These are phyloP conservation scores for Euphorbia lathyris DNA, from an alignment of 345 rosid genomes.

Conservation along the genomic window DNA sequence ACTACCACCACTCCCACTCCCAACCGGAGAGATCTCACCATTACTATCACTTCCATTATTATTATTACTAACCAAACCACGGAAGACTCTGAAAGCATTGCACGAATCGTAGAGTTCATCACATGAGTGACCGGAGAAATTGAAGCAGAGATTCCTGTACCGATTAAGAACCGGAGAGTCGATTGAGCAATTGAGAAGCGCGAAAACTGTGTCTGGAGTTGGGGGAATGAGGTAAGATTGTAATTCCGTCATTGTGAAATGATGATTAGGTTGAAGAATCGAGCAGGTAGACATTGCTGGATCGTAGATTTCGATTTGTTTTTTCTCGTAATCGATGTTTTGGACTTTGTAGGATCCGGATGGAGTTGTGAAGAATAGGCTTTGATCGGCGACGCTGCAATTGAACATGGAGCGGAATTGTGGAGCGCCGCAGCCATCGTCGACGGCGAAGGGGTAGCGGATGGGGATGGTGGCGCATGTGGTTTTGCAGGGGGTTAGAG, in stretches of 20 bases:
- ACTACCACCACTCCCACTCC: too few species aligned
- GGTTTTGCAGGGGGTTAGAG: conserved; percentile 40
- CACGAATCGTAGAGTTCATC: conserved; percentile 77
- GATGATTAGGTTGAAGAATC: conserved; percentile 89
- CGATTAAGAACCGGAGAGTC: conserved; percentile 85
- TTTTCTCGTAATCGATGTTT: conserved; percentile 64
- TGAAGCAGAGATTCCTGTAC: conserved; percentile 72
- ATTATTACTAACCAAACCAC: conserved; percentile 34
- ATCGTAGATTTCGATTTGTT: conserved; percentile 57
- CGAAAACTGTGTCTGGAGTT: conserved; percentile 77
- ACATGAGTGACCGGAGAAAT: conserved; percentile 71
- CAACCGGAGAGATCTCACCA: too few species aligned
- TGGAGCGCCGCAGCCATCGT: conserved; percentile 87
- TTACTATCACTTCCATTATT: not conserved
- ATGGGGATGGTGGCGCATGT: conserved; percentile 62
- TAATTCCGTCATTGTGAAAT: conserved; percentile 61
- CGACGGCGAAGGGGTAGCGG: conserved; percentile 78
- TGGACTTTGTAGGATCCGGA: conserved; percentile 85
- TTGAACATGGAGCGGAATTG: conserved; percentile 67
- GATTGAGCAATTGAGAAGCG: conserved; percentile 72
- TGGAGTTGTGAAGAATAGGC: conserved; percentile 61
- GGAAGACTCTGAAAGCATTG: conserved; percentile 63
- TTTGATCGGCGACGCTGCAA: conserved; percentile 51
- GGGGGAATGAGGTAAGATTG: conserved; percentile 73
- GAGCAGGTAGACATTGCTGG: conserved; percentile 97